Conservation (phyloP, 176 grass and related monocot species). For the Leersia perrieri region DNA sequence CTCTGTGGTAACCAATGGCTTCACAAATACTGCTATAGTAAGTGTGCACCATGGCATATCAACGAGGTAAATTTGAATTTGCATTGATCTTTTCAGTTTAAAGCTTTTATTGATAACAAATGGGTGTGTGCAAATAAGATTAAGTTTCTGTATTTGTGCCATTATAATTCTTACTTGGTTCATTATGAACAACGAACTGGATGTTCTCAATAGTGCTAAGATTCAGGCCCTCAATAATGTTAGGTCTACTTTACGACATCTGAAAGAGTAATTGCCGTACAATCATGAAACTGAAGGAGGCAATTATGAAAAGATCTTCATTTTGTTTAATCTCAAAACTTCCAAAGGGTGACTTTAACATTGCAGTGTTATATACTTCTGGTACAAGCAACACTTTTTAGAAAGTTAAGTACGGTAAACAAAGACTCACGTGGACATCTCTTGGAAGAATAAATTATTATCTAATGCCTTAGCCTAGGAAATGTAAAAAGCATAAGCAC, state of each 20-base stretch:
- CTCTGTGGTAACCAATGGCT: background rate
- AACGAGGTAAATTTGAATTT: constrained; percentile 17
- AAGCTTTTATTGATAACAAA: background rate
- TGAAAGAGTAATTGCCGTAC: constrained; percentile 15
- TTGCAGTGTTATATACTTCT: background rate
- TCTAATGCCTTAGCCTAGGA: background rate
- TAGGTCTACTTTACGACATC: background rate
- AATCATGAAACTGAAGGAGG: constrained; percentile 8
- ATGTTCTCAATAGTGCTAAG: background rate
- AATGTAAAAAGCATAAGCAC: constrained; percentile 15
- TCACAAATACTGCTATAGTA: background rate
- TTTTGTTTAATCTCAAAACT: background rate
- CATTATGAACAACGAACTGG: background rate
- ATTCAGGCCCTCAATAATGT: background rate
- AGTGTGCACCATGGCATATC: background rate
- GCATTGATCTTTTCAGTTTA: background rate
- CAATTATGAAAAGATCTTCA: background rate
- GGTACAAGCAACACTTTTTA: constrained; percentile 33
- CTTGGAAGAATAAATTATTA: background rate
- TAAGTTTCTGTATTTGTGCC: background rate
- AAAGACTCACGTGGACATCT: constrained; percentile 14
- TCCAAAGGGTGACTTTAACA: constrained; percentile 10
- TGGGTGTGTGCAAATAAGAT: background rate
- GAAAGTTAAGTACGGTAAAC: background rate
- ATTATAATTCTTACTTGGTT: background rate